Base-by-base conservation (phyloP, 805 yeast species). In the Myxozyma melibiosi region DNA sequence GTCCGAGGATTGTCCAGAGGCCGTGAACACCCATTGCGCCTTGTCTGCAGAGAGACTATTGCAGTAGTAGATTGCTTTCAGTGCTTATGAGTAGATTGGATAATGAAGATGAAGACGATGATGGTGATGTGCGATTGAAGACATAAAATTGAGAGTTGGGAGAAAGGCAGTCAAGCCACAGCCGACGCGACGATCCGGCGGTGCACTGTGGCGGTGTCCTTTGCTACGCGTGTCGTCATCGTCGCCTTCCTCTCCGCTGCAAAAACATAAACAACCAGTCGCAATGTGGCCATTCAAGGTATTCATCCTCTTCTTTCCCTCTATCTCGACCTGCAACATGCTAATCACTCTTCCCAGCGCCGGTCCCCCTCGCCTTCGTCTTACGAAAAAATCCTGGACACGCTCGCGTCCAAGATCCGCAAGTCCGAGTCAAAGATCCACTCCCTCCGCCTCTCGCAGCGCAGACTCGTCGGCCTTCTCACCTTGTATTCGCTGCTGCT, bases 1-100 rank as follows among this genome's bases (percentile, higher is more conserved):
- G 95, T 4, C 90, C 95, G 2, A 92, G 77, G 9, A 94, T 84
- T 49, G 85, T 90, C 99, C 99, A 94, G 46, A 94, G 80, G 6
- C 94, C 88, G 66, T 88, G 89, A 45, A 94, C 99, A 75, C 99
- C 99, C 99, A 94, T 92, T 27, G 39, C 35, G n/a, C n/a, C n/a
- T n/a, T n/a, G n/a, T n/a, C n/a, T n/a, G n/a, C n/a, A n/a, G n/a
- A n/a, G n/a, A n/a, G n/a, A n/a, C n/a, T n/a, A n/a, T n/a, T n/a
- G n/a, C n/a, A n/a, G n/a, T n/a, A n/a, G n/a, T n/a, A n/a, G n/a
- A n/a, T n/a, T n/a, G n/a, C n/a, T n/a, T n/a, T n/a, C n/a, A n/a
- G n/a, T n/a, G n/a, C n/a, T n/a, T n/a, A n/a, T n/a, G n/a, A n/a
- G n/a, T 7, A 6, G 8, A 22, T 4, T 18, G 14, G 8, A 20